Evolutionary conservation across 805 yeast species (phyloP).

Genomic region (Wickerhamomyces silvicola): DNA sequence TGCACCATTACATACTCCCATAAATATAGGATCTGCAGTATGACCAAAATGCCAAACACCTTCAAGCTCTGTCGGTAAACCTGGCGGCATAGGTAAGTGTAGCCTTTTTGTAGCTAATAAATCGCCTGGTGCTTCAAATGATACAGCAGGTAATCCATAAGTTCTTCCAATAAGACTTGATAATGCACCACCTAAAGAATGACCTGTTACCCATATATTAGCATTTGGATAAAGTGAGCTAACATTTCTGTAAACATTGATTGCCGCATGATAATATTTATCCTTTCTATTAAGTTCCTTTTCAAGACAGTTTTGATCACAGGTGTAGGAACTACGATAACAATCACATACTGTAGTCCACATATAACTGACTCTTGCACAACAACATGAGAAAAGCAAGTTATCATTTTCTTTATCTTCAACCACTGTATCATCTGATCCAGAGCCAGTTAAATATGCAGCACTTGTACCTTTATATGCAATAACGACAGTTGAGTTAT

Average conservation of each 20-base stretch:
- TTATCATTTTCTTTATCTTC: conserved; percentile 87
- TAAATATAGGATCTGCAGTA: conserved; percentile 92
- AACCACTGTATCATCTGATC: conserved; percentile 75
- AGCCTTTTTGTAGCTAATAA: conserved; percentile 72
- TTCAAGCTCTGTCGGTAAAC: conserved; percentile 68
- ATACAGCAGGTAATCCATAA: conserved; percentile 81
- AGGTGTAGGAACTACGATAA: conserved; percentile 73
- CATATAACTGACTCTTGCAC: conserved; percentile 84
- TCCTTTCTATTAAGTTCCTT: conserved; percentile 66
- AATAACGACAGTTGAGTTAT: conserved; percentile 57
- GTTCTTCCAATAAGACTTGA: conserved; percentile 81
- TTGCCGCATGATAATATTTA: conserved; percentile 72
- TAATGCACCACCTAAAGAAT: conserved; percentile 88
- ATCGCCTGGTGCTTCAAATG: conserved; percentile 94
- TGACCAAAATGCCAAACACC: conserved; percentile 94
- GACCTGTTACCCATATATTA: conserved; percentile 89
- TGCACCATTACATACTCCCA: conserved; percentile 97
- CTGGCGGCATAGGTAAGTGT: conserved; percentile 92
- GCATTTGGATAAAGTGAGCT: conserved; percentile 58
- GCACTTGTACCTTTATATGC: conserved; percentile 92
- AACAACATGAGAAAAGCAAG: conserved; percentile 86
- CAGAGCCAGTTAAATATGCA: conserved; percentile 68
- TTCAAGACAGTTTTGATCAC: conserved; percentile 85
- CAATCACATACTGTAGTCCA: conserved; percentile 98
- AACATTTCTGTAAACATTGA: conserved; percentile 74